Conservation (phyloP, 106 monocot species). For the Xerophyta viscosa region DNA sequence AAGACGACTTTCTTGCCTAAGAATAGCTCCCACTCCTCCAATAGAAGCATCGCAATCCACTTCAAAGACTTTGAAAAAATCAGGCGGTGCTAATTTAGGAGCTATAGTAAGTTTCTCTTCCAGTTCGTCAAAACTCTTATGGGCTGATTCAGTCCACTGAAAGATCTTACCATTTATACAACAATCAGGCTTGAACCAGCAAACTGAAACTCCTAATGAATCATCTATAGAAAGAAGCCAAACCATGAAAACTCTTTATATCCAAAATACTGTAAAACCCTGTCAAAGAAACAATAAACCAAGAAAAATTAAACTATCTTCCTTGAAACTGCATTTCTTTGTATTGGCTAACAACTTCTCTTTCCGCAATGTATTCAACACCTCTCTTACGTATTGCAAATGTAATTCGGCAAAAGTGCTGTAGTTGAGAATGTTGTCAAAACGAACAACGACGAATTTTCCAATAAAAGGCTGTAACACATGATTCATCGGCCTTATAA, state of each 20-base stretch:
- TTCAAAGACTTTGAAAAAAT: constrained; percentile 4
- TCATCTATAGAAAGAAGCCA: constrained; percentile 6
- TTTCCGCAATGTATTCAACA: neutral
- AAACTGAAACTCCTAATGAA: constrained; percentile 9
- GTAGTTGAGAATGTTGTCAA: constrained; percentile 6
- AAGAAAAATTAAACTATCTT: neutral
- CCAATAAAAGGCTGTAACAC: no score
- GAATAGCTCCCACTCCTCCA: neutral
- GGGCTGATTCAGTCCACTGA: neutral
- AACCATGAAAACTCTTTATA: constrained; percentile 7
- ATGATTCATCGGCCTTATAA: no score
- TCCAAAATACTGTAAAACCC: neutral
- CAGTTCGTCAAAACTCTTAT: neutral
- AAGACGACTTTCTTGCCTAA: neutral
- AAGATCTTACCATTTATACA: neutral
- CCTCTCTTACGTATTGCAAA: neutral
- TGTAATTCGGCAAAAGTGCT: neutral
- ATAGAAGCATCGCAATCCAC: constrained; percentile 1
- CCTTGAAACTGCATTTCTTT: neutral
- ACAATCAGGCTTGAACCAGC: neutral
- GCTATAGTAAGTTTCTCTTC: neutral
- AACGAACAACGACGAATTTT: constrained; percentile 2
- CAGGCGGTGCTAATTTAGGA: neutral
- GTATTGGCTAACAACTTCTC: neutral
- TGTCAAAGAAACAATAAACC: neutral